These are phyloP conservation scores for Pleurotus tuber-regium DNA, from an alignment of 768 basidiomycete species.

Conservation along the genomic window DNA sequence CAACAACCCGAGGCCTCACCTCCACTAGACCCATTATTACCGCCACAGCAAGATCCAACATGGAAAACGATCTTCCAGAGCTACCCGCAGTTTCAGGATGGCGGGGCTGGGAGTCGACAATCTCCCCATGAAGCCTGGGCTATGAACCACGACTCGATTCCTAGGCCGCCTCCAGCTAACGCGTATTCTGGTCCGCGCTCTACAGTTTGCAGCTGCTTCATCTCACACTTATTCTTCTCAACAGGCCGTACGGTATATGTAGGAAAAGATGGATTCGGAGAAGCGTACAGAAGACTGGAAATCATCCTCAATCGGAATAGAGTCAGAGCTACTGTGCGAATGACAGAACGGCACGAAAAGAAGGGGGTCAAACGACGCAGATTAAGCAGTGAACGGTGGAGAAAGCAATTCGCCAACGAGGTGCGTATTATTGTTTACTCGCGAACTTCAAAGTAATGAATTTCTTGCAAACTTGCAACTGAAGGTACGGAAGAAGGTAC, in stretches of 20 bases:
- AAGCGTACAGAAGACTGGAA: constrained; percentile 49
- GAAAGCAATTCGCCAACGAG: constrained; percentile 76
- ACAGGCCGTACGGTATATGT: constrained; percentile 65
- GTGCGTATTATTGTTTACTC: constrained; percentile 37
- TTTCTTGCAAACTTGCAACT: constrained; percentile 11
- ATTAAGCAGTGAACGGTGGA: constrained; percentile 74
- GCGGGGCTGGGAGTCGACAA: neutral
- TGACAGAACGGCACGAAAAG: constrained; percentile 72
- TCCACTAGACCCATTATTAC: neutral
- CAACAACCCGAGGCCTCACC: constrained; percentile 6
- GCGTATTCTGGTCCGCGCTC: constrained; percentile 52
- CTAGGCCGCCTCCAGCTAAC: constrained; percentile 35
- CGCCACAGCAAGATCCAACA: neutral
- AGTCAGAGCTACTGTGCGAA: constrained; percentile 47
- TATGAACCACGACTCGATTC: constrained; percentile 22
- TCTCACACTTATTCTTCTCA: constrained; percentile 4
- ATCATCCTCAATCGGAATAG: constrained; percentile 51
- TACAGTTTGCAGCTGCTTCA: constrained; percentile 3
- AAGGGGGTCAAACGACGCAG: constrained; percentile 77
- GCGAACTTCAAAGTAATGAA: constrained; percentile 10
- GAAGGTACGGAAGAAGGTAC: constrained; percentile 84
- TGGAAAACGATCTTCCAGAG: neutral
- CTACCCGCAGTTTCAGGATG: neutral
- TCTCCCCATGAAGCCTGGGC: constrained; percentile 42
- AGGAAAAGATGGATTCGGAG: constrained; percentile 36